These are phyloP conservation scores for Escovopsis sp. DNA, from an alignment of 2,329 filamentous ascomycete species.

Conservation along the genomic window DNA sequence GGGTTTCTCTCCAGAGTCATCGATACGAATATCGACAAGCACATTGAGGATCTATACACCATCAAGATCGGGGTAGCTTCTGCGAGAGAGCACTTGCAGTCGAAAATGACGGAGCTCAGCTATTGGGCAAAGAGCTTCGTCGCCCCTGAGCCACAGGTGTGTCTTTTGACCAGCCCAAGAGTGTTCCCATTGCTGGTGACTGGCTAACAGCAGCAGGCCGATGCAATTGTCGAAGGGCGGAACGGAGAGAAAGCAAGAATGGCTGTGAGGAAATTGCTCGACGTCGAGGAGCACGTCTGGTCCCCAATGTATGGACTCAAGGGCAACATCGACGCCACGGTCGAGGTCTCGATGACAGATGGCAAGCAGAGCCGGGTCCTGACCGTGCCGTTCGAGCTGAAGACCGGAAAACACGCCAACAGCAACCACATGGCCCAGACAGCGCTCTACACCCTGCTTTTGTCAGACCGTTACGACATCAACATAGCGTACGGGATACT, in stretches of 20 bases:
- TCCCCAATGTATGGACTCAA: slow-evolving; percentile 95
- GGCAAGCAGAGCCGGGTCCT: slow-evolving; percentile 51
- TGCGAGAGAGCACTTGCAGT: slow-evolving; percentile 65
- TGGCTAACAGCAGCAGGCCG: slow-evolving; percentile 30
- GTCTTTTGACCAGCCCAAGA: not conserved
- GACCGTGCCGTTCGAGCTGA: slow-evolving; percentile 87
- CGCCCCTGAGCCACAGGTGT: slow-evolving; percentile 51
- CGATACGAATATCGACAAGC: slow-evolving; percentile 52
- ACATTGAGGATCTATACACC: slow-evolving; percentile 80
- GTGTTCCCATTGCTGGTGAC: not conserved
- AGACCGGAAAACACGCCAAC: slow-evolving; percentile 77
- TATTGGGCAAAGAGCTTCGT: slow-evolving; percentile 78
- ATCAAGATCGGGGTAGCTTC: slow-evolving; percentile 62
- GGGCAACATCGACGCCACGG: slow-evolving; percentile 93
- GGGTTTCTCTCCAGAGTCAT: slow-evolving; percentile 53
- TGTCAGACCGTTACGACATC: slow-evolving; percentile 91
- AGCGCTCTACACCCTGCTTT: slow-evolving; percentile 77
- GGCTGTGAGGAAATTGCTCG: slow-evolving; percentile 84
- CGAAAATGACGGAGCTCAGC: slow-evolving; percentile 69
- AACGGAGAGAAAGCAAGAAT: slow-evolving; percentile 64
- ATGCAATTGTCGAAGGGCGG: slow-evolving; percentile 64
- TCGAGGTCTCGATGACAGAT: slow-evolving; percentile 72
- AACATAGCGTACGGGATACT: slow-evolving; percentile 80
- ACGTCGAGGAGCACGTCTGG: slow-evolving; percentile 97
- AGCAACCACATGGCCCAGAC: slow-evolving; percentile 84